phyloP scores from a whole-genome alignment of 495 filamentous ascomycete genomes.

The Bacidia gigantensis region DNA sequence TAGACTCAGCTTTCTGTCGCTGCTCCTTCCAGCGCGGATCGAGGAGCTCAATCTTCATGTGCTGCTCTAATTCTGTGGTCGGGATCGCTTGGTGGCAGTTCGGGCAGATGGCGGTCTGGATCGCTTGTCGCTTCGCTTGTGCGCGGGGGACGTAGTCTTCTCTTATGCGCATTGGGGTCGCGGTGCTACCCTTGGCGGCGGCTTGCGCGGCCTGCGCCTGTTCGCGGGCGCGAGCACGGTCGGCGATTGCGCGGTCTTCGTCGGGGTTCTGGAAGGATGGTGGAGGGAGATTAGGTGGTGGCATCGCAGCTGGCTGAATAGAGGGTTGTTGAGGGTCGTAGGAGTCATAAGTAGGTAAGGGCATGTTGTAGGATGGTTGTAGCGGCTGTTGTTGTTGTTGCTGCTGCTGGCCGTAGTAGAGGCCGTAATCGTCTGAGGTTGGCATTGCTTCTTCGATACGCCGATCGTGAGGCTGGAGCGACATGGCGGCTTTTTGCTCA shows the following conservation, averaged over 20 bases:
- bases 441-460: constrained; percentile 96
- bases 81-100: constrained; percentile 89
- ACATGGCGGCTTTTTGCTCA: constrained; percentile 85
- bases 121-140: constrained; percentile 48
- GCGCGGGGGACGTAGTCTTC: constrained; percentile 84
- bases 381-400: constrained; percentile 19
- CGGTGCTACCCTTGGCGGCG: constrained; percentile 51
- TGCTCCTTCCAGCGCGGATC: constrained; percentile 96
- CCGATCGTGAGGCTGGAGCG: constrained; percentile 56
- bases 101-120: constrained; percentile 68
- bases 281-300: constrained; percentile 22
- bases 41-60: constrained; percentile 92
- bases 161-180: constrained; percentile 78
- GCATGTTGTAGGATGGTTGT: constrained; percentile 23
- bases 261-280: constrained; percentile 40
- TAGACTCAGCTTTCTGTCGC: constrained; percentile 69
- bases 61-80: constrained; percentile 72
- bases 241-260: constrained; percentile 51
- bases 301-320: constrained; percentile 19
- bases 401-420: constrained; percentile 40
- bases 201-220: constrained; percentile 67
- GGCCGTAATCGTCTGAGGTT: constrained; percentile 49
- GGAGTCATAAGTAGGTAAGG: constrained; percentile 20
- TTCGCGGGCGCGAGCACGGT: constrained; percentile 52
- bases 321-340: constrained; percentile 21